phyloP scores from a whole-genome alignment of 2,329 filamentous ascomycete genomes.

The Stagonosporopsis rhizophila region DNA sequence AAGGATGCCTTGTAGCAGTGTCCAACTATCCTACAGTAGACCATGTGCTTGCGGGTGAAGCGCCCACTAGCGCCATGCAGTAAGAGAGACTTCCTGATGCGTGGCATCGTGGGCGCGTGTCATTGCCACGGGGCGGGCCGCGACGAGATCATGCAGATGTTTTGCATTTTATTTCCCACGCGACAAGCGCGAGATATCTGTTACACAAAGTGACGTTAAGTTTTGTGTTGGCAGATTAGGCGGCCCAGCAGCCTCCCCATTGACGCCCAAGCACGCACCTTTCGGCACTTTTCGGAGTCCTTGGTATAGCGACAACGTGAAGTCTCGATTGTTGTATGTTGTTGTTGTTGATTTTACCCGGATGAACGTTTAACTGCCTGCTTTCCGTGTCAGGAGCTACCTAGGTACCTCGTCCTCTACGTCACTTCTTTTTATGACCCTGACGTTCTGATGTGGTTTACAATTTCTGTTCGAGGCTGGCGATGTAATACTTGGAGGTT shows the following conservation, averaged over 20 bases:
- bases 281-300: background rate
- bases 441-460: no score
- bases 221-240: background rate
- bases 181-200: background rate
- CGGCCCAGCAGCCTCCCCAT: background rate
- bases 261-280: background rate
- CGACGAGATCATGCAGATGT: background rate
- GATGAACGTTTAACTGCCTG: background rate
- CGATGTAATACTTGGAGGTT: no score
- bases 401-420: no score
- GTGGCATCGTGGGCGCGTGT: background rate
- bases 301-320: background rate
- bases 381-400: background rate
- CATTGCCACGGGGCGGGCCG: background rate
- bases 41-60: background rate
- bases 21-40: background rate
- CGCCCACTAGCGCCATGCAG: background rate
- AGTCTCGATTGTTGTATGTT: background rate
- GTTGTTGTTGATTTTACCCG: background rate
- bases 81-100: no score
- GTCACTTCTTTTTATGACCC: background rate
- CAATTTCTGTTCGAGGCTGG: no score
- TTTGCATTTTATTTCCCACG: background rate
- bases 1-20: no score
- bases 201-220: background rate